phyloP scores from a whole-genome alignment of 495 filamentous ascomycete genomes.

The Penicillium goetzii region DNA sequence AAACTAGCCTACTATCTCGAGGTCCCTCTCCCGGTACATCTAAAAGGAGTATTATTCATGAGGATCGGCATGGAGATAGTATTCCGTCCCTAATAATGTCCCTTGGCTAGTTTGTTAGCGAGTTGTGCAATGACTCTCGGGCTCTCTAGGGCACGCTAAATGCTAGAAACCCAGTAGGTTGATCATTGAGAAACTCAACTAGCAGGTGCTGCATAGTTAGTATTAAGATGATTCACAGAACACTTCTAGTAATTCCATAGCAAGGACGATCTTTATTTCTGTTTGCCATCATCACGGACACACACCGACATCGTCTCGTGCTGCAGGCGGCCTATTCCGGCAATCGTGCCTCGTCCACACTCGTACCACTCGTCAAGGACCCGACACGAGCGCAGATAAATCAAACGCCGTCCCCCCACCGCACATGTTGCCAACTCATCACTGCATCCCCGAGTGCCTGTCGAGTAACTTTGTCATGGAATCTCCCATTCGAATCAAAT shows the following conservation, averaged over 20 bases:
- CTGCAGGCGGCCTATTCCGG: constrained; percentile 35
- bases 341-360: constrained; percentile 20
- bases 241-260: not conserved
- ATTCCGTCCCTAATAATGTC: too few species aligned
- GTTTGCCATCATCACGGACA: constrained; percentile 12
- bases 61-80: not conserved
- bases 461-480: constrained; percentile 38
- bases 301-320: constrained; percentile 9
- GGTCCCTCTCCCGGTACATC: not conserved
- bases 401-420: constrained; percentile 38
- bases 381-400: constrained; percentile 24
- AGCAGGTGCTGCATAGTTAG: not conserved
- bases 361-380: constrained; percentile 13
- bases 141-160: too few species aligned
- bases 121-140: too few species aligned
- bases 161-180: too few species aligned
- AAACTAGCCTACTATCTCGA: not conserved
- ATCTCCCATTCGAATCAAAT: constrained; percentile 17
- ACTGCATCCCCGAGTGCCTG: constrained; percentile 68
- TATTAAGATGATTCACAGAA: not conserved
- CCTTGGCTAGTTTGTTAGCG: too few species aligned
- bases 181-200: too few species aligned
- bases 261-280: not conserved
- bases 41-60: not conserved
- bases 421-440: constrained; percentile 81